Base-by-base conservation (phyloP, 225 moss, liverwort and hornwort genomes). In the Marchantia paleacea region DNA sequence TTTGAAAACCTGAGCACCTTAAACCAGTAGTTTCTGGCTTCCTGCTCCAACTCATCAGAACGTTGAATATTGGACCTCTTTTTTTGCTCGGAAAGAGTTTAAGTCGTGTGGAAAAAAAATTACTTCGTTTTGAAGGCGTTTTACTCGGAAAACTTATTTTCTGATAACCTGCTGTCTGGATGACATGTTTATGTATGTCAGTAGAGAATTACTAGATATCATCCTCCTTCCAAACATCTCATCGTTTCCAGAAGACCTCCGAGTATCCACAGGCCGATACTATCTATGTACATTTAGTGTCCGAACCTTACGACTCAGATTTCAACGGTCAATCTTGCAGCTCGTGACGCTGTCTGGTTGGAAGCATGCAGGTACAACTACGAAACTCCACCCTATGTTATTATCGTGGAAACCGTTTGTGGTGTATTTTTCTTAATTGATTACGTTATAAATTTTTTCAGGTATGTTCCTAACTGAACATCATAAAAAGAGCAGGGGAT, bases 391-490 rank as follows among this genome's bases (percentile, higher is more conserved):
- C 79, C 29, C 9, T 84, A 84, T 73, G 76, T 87, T 20, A 79
- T 89, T 22, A 65, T 85, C 14, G 87, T 91, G 81, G 92, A 96
- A 85, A 90, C 92, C 63, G 86, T 61, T 48, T 96, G 94, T 70
- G 94, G 96, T 0, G 86, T 96, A 49, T 96, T 96, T 79, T 96
- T 96, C 58, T 89, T 92, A 80, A 0, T 94, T 20, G 92, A 94
- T 85, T 96, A 92, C 84, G 52, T 94, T 64, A 48, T 94, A 54
- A 96, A 92, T 54, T 55, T 94, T 12, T 96, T 92, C 86, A 94
- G 96, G 96, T 96, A 79, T 51, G 22, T 22, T 78, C 77, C 13
- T 61, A 19, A 20, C 71, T n/a, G 71, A 48, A 68, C 9, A 30
- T 68, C 30, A 28, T 31, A 29, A 11, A 14, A 30, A 57, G 19